Evolutionary conservation across 768 basidiomycete species (phyloP).

Genomic region (Leccinum incarnatum): DNA sequence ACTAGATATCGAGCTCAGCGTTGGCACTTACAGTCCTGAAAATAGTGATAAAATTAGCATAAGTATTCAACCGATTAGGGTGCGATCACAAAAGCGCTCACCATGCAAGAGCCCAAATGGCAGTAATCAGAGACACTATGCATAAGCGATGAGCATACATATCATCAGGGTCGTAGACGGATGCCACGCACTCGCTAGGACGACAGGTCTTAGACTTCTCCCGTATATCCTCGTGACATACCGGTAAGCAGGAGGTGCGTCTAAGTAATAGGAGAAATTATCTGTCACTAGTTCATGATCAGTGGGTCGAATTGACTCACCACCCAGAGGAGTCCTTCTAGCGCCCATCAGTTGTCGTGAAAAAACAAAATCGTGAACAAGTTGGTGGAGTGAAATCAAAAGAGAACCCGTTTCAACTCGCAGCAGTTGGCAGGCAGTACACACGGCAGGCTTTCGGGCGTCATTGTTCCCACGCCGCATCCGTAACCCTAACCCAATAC

Average conservation of each 20-base stretch:
- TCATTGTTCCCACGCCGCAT: constrained; percentile 27
- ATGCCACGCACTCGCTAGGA: constrained; percentile 40
- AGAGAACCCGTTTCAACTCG: not conserved
- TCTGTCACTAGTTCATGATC: not conserved
- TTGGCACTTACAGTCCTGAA: constrained; percentile 24
- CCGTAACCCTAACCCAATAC: constrained; percentile 2
- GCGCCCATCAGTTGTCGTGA: constrained; percentile 11
- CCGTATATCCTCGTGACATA: constrained; percentile 55
- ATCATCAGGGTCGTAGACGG: not conserved
- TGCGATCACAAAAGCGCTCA: constrained; percentile 35
- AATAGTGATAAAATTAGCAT: not conserved
- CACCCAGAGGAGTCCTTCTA: constrained; percentile 11
- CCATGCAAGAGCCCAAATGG: constrained; percentile 63
- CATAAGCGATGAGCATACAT: not conserved
- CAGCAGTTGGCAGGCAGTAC: not conserved
- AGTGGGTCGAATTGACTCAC: constrained; percentile 9
- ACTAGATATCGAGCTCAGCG: not conserved
- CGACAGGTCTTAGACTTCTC: constrained; percentile 60
- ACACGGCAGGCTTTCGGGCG: constrained; percentile 8
- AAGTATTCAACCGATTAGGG: not conserved
- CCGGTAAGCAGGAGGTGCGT: constrained; percentile 58
- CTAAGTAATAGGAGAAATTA: not conserved
- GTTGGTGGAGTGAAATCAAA: constrained; percentile 1
- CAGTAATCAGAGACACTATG: constrained; percentile 42
- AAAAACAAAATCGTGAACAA: not conserved